Evolutionary conservation across 139 green algal genomes (phyloP).

Genomic region (Chlamydomonas sphaeroides): DNA sequence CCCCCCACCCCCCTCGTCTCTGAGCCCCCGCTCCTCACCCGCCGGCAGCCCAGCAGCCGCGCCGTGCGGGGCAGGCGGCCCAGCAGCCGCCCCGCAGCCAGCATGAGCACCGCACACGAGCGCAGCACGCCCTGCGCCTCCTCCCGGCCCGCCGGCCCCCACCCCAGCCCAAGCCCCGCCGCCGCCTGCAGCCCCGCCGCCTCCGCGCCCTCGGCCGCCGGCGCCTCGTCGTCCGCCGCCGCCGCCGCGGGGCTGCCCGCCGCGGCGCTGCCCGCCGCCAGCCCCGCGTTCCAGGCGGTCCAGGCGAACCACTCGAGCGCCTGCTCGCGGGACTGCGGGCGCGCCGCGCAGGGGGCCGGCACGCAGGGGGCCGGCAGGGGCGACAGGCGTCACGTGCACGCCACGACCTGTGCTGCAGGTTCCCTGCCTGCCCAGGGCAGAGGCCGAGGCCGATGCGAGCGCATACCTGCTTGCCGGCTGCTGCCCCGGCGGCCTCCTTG

Average conservation of each 20-base stretch:
- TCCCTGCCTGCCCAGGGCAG: no score
- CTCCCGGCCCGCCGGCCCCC: neutral
- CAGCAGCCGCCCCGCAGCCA: constrained; percentile 25
- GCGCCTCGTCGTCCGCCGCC: neutral
- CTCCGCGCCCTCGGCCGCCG: neutral
- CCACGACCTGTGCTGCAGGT: no score
- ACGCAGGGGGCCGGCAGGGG: no score
- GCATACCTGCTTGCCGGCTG: no score
- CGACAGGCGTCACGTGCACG: no score
- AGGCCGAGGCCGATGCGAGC: no score
- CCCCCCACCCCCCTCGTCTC: no score
- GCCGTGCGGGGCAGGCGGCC: neutral
- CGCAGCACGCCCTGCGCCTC: neutral
- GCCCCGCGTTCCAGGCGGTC: constrained; percentile 17
- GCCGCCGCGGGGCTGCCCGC: neutral
- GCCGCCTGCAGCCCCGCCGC: neutral
- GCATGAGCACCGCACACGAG: constrained; percentile 1
- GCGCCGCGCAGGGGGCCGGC: no score
- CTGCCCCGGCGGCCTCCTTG: no score
- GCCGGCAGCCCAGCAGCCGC: constrained; percentile 7
- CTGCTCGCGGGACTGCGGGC: no score
- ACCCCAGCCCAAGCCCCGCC: no score
- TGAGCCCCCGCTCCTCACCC: no score
- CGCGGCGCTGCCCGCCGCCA: constrained; percentile 2
- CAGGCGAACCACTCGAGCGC: constrained; percentile 42